phyloP scores from a whole-genome alignment of 257 asterid species.

The Thymus mandschuricus region DNA sequence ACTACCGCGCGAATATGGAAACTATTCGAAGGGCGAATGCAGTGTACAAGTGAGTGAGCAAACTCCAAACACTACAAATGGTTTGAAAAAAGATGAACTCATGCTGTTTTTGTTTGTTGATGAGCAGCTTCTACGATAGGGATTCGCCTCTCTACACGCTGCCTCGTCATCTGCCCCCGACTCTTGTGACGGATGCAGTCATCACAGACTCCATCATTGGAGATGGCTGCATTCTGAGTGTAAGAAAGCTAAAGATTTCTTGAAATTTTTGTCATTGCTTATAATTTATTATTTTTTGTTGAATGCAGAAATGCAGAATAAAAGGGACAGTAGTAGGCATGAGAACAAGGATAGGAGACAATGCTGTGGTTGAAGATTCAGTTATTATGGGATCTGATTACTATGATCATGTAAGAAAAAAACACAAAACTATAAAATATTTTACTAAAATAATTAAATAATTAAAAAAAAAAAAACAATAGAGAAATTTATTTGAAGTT shows the following conservation, averaged over 20 bases:
- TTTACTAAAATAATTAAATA: neutral
- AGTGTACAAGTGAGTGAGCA: too few species aligned
- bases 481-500: neutral
- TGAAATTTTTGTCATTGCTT: neutral
- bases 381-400: constrained; percentile 76
- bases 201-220: constrained; percentile 76
- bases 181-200: constrained; percentile 67
- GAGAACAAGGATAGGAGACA: constrained; percentile 64
- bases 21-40: too few species aligned
- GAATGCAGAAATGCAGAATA: constrained; percentile 73
- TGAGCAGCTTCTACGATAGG: constrained; percentile 63
- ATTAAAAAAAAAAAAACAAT: too few species aligned
- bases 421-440: neutral
- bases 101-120: constrained; percentile 19
- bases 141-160: constrained; percentile 72
- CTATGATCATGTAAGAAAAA: constrained; percentile 60
- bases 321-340: constrained; percentile 76
- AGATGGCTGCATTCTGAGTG: constrained; percentile 80
- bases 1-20: too few species aligned
- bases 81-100: too few species aligned
- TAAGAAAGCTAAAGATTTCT: constrained; percentile 36
- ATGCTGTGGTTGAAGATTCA: constrained; percentile 77
- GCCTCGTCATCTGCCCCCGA: constrained; percentile 93
- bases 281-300: neutral
- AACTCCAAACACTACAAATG: too few species aligned